Percentiles rank a stretch among this genome's conserved stretches.
These are phyloP conservation scores for Xylaria sp. DNA, from an alignment of 2,329 filamentous ascomycete genomes.

Conservation along the genomic window DNA sequence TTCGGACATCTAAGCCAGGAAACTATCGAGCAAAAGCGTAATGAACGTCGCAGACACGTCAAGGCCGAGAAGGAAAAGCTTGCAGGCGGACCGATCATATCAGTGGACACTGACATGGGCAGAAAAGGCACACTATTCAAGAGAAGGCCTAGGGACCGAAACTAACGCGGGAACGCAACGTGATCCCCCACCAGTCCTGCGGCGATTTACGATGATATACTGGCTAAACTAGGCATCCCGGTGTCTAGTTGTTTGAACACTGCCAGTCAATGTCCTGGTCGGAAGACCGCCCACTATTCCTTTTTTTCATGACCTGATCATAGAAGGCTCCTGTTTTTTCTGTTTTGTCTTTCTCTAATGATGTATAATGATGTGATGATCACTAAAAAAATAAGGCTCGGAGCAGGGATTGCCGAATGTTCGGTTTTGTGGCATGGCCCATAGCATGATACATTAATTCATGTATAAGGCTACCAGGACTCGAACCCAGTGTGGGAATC, in stretches of 20 bases:
- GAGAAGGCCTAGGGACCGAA: slow-evolving; percentile 49
- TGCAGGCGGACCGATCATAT: slow-evolving; percentile 47
- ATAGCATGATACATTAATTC: slow-evolving; percentile 16
- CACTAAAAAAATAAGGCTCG: slow-evolving; percentile 17
- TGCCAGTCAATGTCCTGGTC: not conserved
- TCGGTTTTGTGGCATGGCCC: slow-evolving; percentile 1
- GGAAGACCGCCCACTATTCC: not conserved
- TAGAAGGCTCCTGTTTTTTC: not conserved
- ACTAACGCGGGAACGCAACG: slow-evolving; percentile 42
- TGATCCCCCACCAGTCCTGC: not conserved
- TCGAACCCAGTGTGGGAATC: not conserved
- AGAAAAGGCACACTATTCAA: slow-evolving; percentile 60
- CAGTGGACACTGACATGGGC: slow-evolving; percentile 49
- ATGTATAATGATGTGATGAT: slow-evolving; percentile 33
- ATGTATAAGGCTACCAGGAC: slow-evolving; percentile 2
- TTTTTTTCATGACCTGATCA: not conserved
- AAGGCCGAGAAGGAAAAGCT: slow-evolving; percentile 58
- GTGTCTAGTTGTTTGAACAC: not conserved
- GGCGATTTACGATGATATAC: not conserved
- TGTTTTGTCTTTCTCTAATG: slow-evolving; percentile 12
- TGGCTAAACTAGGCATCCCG: not conserved
- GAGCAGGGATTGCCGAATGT: slow-evolving; percentile 4
- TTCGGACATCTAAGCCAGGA: slow-evolving; percentile 85
- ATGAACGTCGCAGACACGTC: slow-evolving; percentile 68
- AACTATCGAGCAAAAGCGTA: slow-evolving; percentile 78